Evolutionary conservation across 257 asterid genomes (phyloP), one percentile per base, ranked within the genome.

Genomic region (Nicotiana paniculata): DNA sequence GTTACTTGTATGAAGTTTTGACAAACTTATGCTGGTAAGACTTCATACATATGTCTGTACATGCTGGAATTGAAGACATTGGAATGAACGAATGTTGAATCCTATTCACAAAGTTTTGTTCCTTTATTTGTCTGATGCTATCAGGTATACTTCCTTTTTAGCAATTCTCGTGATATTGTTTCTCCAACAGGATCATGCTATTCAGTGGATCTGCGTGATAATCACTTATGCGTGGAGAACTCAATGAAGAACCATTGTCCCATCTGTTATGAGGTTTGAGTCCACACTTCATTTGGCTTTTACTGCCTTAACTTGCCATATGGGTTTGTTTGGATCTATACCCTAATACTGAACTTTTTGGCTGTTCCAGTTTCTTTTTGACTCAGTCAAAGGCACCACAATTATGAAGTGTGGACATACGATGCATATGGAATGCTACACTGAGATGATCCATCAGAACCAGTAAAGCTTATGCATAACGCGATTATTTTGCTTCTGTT

Each of bases 241-340:
- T 93, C 99, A 51, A 95, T 93, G 99, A 95, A 93, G 91, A 86
- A 88, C 86, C 95, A 91, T 67, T 95, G 99, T 86, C 99, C 98
- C 86, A 95, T 95, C 81, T 92, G 99, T 88, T 95, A 92, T 72
- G 99, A 95, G 99, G 98, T 95, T 77, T 63, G 81, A 37, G 43
- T 83, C 83, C 77, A 55, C 80, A 61, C 77, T 33, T 2, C 76
- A 43, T 24, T 77, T 57, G 59, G 57, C 37, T 28, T 81, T 58
- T 18, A 82, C 58, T 77, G 43, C 57, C 17, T 28, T 35, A 37
- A 43, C 64, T 58, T 35, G 82, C 30, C 63, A 17, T 48, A 4
- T 32, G 64, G 81, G 37, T 24, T 68, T 82, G 82, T 12, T 67
- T 69, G 48, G 81, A 35, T 18, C 77, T 17, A 48, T 65, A 43